phyloP scores from a whole-genome alignment of 371 early-diverging fungal species.

The Chytridium lagenaria region DNA sequence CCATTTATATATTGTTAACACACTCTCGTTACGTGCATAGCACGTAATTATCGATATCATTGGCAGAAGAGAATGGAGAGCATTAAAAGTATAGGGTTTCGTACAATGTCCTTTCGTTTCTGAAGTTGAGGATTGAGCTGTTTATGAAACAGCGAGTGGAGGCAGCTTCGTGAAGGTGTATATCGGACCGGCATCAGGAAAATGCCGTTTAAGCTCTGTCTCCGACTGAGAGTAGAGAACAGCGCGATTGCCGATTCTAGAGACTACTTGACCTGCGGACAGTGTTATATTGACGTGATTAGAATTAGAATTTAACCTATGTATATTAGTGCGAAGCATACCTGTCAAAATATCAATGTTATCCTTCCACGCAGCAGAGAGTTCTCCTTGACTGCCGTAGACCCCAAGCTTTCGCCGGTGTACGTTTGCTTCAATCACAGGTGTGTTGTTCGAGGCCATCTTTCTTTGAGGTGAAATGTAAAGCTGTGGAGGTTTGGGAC shows the following conservation, averaged over 20 bases:
- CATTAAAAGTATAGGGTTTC: no score
- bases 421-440: not conserved
- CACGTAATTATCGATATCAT: no score
- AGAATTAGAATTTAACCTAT: no score
- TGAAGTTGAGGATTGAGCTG: no score
- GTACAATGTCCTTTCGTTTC: no score
- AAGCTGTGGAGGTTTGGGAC: not conserved
- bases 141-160: not conserved
- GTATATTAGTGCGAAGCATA: no score
- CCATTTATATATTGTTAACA: no score
- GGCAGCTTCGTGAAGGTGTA: not conserved
- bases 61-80: no score
- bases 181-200: not conserved
- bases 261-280: not conserved
- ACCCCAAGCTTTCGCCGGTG: not conserved
- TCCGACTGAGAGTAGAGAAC: not conserved
- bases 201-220: not conserved
- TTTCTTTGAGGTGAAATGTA: no score
- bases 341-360: slow-evolving; percentile 1
- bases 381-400: not conserved
- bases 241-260: not conserved
- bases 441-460: not conserved
- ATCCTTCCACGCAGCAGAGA: not conserved
- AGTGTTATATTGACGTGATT: no score
- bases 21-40: no score